Conservation (phyloP, 2,329 filamentous ascomycete genomes). For the Fusarium decemcellulare region DNA sequence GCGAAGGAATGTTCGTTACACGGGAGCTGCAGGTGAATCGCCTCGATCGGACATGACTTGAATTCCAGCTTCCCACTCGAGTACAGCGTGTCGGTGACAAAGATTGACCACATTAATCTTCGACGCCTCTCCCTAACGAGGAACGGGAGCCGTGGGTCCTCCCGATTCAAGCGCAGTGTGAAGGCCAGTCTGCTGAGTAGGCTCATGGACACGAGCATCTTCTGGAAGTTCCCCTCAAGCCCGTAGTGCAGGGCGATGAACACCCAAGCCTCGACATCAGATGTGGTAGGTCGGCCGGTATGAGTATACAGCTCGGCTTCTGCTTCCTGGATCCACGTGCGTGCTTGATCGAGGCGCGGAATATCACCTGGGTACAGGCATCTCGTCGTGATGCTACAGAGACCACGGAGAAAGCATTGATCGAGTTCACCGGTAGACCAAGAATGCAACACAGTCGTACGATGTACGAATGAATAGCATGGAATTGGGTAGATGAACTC, state of each 20-base stretch:
- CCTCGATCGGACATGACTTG: slow-evolving; percentile 14
- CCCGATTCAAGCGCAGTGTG: slow-evolving; percentile 41
- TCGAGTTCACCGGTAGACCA: slow-evolving; percentile 26
- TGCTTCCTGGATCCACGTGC: slow-evolving; percentile 32
- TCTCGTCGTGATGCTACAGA: slow-evolving; percentile 21
- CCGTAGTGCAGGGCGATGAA: slow-evolving; percentile 39
- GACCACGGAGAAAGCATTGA: slow-evolving; percentile 7
- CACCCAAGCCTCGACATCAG: slow-evolving; percentile 41
- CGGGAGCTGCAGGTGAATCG: slow-evolving; percentile 10
- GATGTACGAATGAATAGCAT: slow-evolving; percentile 26
- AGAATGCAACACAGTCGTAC: slow-evolving; percentile 23
- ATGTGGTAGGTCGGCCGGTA: slow-evolving; percentile 28
- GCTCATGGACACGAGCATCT: slow-evolving; percentile 40
- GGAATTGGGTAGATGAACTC: slow-evolving; percentile 28
- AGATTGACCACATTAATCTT: slow-evolving; percentile 44
- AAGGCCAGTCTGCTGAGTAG: slow-evolving; percentile 32
- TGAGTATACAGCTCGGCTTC: slow-evolving; percentile 31
- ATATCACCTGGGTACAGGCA: slow-evolving; percentile 6
- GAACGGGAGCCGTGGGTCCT: slow-evolving; percentile 30
- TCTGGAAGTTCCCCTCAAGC: slow-evolving; percentile 36
- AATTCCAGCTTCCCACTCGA: slow-evolving; percentile 30
- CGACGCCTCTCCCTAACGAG: slow-evolving; percentile 33
- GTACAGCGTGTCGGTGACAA: slow-evolving; percentile 26
- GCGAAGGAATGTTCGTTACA: slow-evolving; percentile 24
- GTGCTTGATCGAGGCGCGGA: not conserved